phyloP scores from a whole-genome alignment of 2,329 filamentous ascomycete species.

The Aspergillus nomiae region DNA sequence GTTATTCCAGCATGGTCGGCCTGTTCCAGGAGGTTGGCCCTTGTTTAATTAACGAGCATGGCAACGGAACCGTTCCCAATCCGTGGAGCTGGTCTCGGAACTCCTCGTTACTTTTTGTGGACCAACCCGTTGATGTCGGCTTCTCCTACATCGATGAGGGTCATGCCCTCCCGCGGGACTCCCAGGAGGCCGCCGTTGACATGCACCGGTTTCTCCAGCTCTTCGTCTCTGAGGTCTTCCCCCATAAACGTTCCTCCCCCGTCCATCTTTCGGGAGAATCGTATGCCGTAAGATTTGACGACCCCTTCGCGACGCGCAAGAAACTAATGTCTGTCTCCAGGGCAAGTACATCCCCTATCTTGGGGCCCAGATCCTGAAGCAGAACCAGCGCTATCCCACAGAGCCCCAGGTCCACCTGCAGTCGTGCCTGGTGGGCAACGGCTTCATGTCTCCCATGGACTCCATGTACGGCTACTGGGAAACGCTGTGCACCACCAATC shows the following conservation, averaged over 20 bases:
- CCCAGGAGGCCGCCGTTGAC: conserved; percentile 49
- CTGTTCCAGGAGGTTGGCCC: conserved; percentile 20
- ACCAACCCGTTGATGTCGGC: conserved; percentile 29
- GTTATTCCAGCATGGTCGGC: conserved; percentile 22
- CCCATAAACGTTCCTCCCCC: conserved; percentile 38
- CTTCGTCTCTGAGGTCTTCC: conserved; percentile 51
- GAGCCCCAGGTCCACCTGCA: conserved; percentile 45
- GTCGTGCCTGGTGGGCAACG: conserved; percentile 52
- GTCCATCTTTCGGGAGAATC: conserved; percentile 54
- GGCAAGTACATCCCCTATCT: conserved; percentile 52
- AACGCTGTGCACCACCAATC: conserved; percentile 50
- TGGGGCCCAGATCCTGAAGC: conserved; percentile 48
- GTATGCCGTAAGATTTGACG: conserved; percentile 28
- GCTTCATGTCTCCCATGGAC: conserved; percentile 46
- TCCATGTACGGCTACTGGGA: conserved; percentile 49
- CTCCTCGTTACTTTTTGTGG: conserved; percentile 29
- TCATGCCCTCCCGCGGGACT: conserved; percentile 23
- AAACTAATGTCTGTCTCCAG: conserved; percentile 16
- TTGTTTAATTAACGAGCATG: conserved; percentile 20
- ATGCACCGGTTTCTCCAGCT: conserved; percentile 54
- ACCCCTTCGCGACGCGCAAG: too few species aligned
- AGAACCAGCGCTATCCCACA: conserved; percentile 44
- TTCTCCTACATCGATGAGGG: conserved; percentile 29
- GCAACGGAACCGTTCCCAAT: conserved; percentile 26
- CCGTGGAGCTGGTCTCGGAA: conserved; percentile 25